Base-by-base conservation (phyloP, 768 basidiomycete species). In the Mycena pura region DNA sequence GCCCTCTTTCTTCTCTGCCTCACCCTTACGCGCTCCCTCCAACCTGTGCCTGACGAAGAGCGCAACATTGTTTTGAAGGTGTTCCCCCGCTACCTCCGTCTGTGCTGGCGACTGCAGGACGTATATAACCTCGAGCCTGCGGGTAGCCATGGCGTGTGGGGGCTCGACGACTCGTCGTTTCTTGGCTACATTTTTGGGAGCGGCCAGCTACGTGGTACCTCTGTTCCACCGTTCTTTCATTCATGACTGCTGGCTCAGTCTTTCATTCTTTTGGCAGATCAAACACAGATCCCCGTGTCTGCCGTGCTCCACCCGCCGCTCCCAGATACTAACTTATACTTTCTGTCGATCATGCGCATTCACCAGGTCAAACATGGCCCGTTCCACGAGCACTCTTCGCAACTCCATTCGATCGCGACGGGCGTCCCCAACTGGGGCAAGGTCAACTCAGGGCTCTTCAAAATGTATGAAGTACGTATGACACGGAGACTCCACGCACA, bases 131-230 rank as follows among this genome's bases (percentile, higher is more conserved):
- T 99, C 10, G 96, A 98, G 74, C 95, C 96, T 6, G 97, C 97
- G 3, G 97, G 97, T 8, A 96, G 93, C 63, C 96, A 98, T 71
- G 97, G 97, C 5, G 96, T 98, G 0, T 99, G 96, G 97, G 97
- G 96, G 2, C 77, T 99, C 34, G 96, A 98, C 69, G 96, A 97
- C 72, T 96, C 90, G 53, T 84, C 82, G 50, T 96, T 96, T 75
- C 82, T 98, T 41, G 88, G 91, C 3, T 97, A 96, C 69, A 83
- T 95, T 10, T 95, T 95, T 71, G 96, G 95, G 10, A 93, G 93
- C 64, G 93, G 87, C 2, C 93, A 99, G 76, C 82, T 98, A 34
- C 82, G 89, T 85, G 91, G 92, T 86, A 67, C 17, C 77, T 47
- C 55, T 60, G 44, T 45, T 60, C 45, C 48, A 2, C 32, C 40